phyloP scores from a whole-genome alignment of 768 basidiomycete species.

The Lactifluus volemus region DNA sequence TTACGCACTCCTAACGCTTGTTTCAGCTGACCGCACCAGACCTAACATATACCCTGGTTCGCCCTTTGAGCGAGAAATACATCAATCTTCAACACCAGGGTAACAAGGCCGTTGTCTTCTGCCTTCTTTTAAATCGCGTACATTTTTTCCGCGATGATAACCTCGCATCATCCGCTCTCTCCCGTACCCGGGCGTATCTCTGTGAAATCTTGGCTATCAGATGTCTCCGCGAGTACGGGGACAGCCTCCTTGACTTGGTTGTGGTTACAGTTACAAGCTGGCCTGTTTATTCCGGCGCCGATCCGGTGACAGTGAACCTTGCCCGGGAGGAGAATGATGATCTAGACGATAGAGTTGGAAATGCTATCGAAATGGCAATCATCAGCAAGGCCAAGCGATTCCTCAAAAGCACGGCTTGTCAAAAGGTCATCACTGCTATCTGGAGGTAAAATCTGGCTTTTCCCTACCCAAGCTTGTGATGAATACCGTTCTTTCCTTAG shows the following conservation, averaged over 20 bases:
- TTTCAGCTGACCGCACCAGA: constrained; percentile 73
- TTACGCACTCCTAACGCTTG: neutral
- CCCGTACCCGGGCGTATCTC: constrained; percentile 64
- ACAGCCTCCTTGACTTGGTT: constrained; percentile 59
- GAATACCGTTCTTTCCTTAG: constrained; percentile 31
- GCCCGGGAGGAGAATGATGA: constrained; percentile 63
- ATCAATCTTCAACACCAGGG: constrained; percentile 55
- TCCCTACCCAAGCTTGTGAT: neutral
- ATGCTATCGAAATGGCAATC: constrained; percentile 90
- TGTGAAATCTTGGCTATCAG: constrained; percentile 89
- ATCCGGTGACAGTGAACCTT: constrained; percentile 44
- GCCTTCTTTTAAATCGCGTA: constrained; percentile 78
- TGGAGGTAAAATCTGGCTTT: constrained; percentile 48
- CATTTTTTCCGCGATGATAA: constrained; percentile 77
- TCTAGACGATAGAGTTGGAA: constrained; percentile 73
- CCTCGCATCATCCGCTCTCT: constrained; percentile 60
- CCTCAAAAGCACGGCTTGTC: constrained; percentile 82
- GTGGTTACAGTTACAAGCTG: constrained; percentile 70
- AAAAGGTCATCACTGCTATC: constrained; percentile 81
- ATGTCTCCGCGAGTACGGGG: constrained; percentile 62
- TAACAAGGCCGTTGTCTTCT: constrained; percentile 83
- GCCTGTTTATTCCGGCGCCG: constrained; percentile 74
- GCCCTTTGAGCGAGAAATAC: constrained; percentile 85
- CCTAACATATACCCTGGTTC: constrained; percentile 82
- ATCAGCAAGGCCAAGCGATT: constrained; percentile 80